phyloP scores from a whole-genome alignment of 2,329 filamentous ascomycete species.

The Coniochaeta sp. region DNA sequence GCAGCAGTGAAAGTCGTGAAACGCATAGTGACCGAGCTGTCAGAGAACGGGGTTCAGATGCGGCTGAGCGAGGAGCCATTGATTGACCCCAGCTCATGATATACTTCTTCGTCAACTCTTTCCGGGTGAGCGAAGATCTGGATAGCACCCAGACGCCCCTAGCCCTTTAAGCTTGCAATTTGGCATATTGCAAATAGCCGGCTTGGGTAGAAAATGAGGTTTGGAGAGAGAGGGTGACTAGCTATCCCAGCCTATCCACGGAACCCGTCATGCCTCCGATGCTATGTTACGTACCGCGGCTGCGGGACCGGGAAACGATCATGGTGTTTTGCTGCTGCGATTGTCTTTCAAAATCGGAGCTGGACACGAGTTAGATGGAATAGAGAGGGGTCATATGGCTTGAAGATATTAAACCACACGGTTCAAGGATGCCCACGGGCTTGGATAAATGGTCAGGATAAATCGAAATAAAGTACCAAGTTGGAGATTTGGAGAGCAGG shows the following conservation, averaged over 20 bases:
- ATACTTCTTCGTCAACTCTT: neutral
- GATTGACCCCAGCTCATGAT: neutral
- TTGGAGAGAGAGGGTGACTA: neutral
- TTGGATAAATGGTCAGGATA: neutral
- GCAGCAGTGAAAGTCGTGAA: neutral
- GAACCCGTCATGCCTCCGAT: neutral
- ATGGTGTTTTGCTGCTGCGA: neutral
- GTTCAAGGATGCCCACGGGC: neutral
- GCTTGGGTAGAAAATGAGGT: neutral
- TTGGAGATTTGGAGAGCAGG: neutral
- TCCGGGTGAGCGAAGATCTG: neutral
- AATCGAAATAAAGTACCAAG: neutral
- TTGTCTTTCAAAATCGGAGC: neutral
- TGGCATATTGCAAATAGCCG: constrained; percentile 1
- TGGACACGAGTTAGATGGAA: neutral
- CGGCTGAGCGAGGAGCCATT: neutral
- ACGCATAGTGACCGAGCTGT: neutral
- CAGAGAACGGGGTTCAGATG: neutral
- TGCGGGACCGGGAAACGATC: neutral
- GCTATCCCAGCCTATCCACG: neutral
- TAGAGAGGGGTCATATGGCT: neutral
- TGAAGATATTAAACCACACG: neutral
- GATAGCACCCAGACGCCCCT: neutral
- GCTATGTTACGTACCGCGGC: neutral
- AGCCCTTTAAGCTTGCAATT: neutral